Evolutionary conservation across 2,329 filamentous ascomycete genomes (phyloP), one percentile per base, ranked within the genome.

Genomic region (Aspergillus neoniger): DNA sequence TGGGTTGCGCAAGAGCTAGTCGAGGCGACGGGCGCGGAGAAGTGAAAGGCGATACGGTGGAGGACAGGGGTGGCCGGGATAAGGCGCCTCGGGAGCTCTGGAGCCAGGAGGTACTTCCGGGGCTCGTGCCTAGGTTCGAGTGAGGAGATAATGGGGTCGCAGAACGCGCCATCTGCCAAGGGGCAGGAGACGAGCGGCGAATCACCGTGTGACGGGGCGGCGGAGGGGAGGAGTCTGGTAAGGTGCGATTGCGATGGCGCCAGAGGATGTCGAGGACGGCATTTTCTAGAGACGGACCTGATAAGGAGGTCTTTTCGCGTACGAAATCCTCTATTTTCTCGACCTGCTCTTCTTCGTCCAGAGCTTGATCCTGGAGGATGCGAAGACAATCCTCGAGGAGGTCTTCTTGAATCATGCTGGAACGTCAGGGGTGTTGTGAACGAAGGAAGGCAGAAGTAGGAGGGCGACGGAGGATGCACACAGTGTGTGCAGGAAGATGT

Each of bases 341-440:
- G 52, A 91, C 94, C 82, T 95, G 96, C 73, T 97, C 94, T 78
- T 99, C 95, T 65, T 98, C 95, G 70, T 96, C 91, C 63, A 96
- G 83, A 58, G 84, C 83, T 60, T 87, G 80, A 78, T 97, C 89
- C 80, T 95, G 88, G 65, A 99, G 85, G 73, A 97, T 86, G 55
- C 92, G 91, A 74, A 96, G 86, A 77, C 92, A 96, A 72, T 95
- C 86, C 70, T 97, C 92, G 81, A 96, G 96, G 58, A 94, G 88
- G 69, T 93, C 88, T 82, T 98, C 94, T 70, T 93, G 91, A 64
- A 96, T 88, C 94, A 98, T 97, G 74, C 64, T 84, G 77, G 53
- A 60, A 19, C 43, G 36, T 52, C 53, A 55, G 12, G 41, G 51
- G 56, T 48, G 55, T 52, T 58, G 25, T 30, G 28, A 30, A 30